Percentiles rank a stretch among this genome's conserved stretches.
Evolutionary conservation across 192 early-diverging fungal genomes (phyloP).

Genomic region (Spizellomyces punctatus): DNA sequence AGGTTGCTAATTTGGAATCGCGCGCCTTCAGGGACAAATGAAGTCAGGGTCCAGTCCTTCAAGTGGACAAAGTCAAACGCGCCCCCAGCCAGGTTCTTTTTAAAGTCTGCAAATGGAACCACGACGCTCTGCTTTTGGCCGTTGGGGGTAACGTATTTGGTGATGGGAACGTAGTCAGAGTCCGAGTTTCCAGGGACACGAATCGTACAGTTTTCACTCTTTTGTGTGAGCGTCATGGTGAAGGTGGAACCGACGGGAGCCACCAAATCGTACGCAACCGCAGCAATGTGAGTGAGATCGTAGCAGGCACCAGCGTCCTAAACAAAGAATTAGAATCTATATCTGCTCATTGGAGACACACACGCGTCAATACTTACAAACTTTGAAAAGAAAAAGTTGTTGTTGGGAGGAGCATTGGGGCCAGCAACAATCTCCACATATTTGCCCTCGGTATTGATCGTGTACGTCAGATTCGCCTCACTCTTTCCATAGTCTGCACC

Average conservation of each 20-base stretch:
- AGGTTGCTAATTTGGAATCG: slow-evolving; percentile 22
- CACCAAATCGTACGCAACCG: slow-evolving; percentile 37
- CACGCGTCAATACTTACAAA: slow-evolving; percentile 16
- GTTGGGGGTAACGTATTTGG: slow-evolving; percentile 27
- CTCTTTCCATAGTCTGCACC: slow-evolving; percentile 33
- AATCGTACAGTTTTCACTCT: slow-evolving; percentile 23
- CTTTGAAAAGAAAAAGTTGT: slow-evolving; percentile 41
- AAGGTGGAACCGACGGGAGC: slow-evolving; percentile 36
- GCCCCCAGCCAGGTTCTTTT: neutral
- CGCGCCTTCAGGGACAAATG: slow-evolving; percentile 14
- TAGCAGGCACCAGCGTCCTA: slow-evolving; percentile 34
- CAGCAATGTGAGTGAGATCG: slow-evolving; percentile 29
- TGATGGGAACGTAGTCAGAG: slow-evolving; percentile 32
- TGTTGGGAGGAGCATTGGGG: neutral
- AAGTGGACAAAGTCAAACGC: slow-evolving; percentile 35
- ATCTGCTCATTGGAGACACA: neutral
- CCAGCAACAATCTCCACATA: neutral
- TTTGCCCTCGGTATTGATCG: slow-evolving; percentile 5
- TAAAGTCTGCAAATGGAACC: slow-evolving; percentile 29
- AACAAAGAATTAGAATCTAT: neutral
- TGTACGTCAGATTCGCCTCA: slow-evolving; percentile 11
- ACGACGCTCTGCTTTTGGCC: slow-evolving; percentile 28
- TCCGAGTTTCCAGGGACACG: slow-evolving; percentile 18
- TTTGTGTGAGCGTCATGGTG: slow-evolving; percentile 34
- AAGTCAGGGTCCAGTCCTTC: slow-evolving; percentile 36